A percentile compares a stretch with the other conserved stretches of the same genome.
These are phyloP conservation scores for Tuber magnatum DNA, from an alignment of 495 filamentous ascomycete species.

Conservation along the genomic window DNA sequence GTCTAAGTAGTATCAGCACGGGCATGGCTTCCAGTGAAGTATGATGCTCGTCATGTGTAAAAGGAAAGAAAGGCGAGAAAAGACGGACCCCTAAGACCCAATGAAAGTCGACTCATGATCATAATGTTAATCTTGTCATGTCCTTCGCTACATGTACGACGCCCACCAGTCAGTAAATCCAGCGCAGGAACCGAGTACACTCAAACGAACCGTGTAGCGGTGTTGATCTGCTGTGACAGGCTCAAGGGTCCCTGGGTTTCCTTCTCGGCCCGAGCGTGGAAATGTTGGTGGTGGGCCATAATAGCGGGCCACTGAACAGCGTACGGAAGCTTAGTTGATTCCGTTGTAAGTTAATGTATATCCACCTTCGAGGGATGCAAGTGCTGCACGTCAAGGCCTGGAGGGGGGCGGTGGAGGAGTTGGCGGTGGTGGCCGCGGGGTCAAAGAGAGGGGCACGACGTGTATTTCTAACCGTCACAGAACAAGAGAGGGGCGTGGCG, in stretches of 20 bases:
- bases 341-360: not conserved
- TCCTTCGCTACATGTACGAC: conserved; percentile 17
- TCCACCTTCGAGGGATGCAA: not conserved
- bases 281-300: not conserved
- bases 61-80: too few species aligned
- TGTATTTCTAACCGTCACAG: not conserved
- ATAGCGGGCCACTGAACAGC: not conserved
- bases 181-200: not conserved
- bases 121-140: conserved; percentile 34
- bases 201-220: conserved; percentile 22
- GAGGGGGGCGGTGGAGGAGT: too few species aligned
- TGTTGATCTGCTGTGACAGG: conserved; percentile 34
- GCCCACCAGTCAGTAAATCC: not conserved
- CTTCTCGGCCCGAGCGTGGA: not conserved
- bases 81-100: conserved; percentile 26
- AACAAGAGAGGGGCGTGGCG: not conserved
- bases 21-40: not conserved
- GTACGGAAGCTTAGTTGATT: not conserved
- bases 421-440: not conserved
- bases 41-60: not conserved
- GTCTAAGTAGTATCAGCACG: conserved; percentile 5
- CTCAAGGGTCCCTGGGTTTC: conserved; percentile 6
- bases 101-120: conserved; percentile 26
- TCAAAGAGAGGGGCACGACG: not conserved
- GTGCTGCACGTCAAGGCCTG: not conserved